Evolutionary conservation across 1,284 basidiomycete species (phyloP), one percentile per base, ranked within the genome.

Genomic region (Cystobasidiaceae sp.): DNA sequence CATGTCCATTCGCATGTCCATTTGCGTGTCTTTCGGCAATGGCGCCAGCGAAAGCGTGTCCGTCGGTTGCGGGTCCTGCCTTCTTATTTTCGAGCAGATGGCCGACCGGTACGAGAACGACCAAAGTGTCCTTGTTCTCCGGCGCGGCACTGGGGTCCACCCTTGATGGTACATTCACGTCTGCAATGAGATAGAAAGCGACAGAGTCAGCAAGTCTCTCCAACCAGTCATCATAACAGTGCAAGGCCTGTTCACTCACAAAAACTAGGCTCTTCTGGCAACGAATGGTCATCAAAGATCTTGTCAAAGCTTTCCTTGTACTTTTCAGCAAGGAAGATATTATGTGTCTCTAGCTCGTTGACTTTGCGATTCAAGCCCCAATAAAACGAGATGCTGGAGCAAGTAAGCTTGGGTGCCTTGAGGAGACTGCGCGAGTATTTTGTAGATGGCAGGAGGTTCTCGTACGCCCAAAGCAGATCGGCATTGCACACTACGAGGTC

Each of bases 351-450:
- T 15, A 82, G 72, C 27, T 78, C 73, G 4, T 77, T 75, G 2
- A 82, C 75, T 30, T 74, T 74, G 4, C 76, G 69, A 46, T 58
- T 49, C 5, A 66, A 28, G 4, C 78, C 78, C 81, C 81, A 82
- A 74, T 82, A 82, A 72, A 82, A 82, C 21, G 78, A 79, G 63
- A 82, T 81, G 4, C 77, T 78, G 4, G 79, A 81, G 72, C 81
- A 82, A 2, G 79, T 80, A 49, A 74, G 72, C 48, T 75, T 71
- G n/a, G 74, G 71, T 56, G 74, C 73, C 46, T 71, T 60, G 30
- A 67, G 67, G 3, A 75, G 65, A n/a, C 70, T 66, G 52, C 70
- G 69, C 17, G 73, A 70, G 58, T 78, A 77, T 50, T 67, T 71
- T 8, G 73, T 74, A 7, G 71, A 68, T 7, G 78, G 76, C 7